These are phyloP conservation scores for Vaucheria bursata DNA, from an alignment of 352 stramenopile species.

Conservation along the genomic window DNA sequence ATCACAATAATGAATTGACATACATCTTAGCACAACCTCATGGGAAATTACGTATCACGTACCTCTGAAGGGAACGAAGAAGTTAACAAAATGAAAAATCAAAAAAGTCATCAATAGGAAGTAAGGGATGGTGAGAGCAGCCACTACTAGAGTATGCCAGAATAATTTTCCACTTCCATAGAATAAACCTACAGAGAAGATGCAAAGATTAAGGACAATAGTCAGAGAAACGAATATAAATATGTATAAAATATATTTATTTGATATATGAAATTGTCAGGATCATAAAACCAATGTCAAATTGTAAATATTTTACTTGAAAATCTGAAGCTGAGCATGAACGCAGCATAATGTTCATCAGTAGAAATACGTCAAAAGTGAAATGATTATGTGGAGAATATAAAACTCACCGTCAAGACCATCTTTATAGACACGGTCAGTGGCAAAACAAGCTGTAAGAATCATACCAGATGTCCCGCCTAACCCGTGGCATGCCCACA, in stretches of 20 bases:
- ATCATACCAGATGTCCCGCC: constrained; percentile 14
- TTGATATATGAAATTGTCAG: no score
- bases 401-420: constrained; percentile 9
- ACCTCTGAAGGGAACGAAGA: constrained; percentile 14
- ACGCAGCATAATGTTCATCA: no score
- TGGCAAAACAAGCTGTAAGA: constrained; percentile 12
- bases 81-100: constrained; percentile 18
- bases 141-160: constrained; percentile 19
- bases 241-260: no score
- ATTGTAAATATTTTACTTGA: no score
- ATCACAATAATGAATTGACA: background rate
- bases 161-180: constrained; percentile 2
- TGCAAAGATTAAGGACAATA: no score
- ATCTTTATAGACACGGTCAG: constrained; percentile 3
- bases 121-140: constrained; percentile 17
- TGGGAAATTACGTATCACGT: background rate
- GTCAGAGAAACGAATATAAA: no score
- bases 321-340: no score
- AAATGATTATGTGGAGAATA: no score
- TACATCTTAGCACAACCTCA: background rate
- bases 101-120: constrained; percentile 20
- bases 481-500: constrained; percentile 21
- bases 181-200: no score
- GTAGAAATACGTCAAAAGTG: no score
- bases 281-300: no score